phyloP scores from a whole-genome alignment of 495 filamentous ascomycete species.

The Aspergillus sparsus region DNA sequence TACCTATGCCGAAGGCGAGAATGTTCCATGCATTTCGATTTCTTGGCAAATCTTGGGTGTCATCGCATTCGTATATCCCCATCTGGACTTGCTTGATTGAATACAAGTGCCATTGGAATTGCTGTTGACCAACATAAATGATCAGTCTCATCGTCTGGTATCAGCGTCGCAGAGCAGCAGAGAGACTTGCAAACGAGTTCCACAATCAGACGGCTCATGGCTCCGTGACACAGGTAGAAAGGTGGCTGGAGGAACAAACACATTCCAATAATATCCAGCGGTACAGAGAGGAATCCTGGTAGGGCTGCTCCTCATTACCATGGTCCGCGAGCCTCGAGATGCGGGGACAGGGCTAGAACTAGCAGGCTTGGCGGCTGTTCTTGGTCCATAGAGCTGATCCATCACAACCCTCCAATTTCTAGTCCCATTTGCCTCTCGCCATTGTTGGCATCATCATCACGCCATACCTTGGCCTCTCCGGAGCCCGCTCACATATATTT shows the following conservation, averaged over 20 bases:
- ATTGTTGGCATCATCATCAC: conserved; percentile 9
- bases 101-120: conserved; percentile 7
- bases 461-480: not conserved
- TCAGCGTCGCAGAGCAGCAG: conserved; percentile 28
- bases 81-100: not conserved
- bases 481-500: conserved; percentile 6
- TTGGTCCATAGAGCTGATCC: conserved; percentile 4
- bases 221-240: conserved; percentile 24
- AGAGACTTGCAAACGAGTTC: conserved; percentile 20
- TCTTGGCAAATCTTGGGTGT: conserved; percentile 5
- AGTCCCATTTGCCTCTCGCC: conserved; percentile 27
- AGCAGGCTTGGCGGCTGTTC: conserved; percentile 22
- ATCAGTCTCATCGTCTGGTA: conserved; percentile 32
- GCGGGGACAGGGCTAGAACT: conserved; percentile 34
- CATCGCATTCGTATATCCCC: not conserved
- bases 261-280: conserved; percentile 21
- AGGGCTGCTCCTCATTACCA: conserved; percentile 19
- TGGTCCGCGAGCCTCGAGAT: conserved; percentile 20
- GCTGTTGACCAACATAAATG: conserved; percentile 7
- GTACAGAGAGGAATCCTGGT: conserved; percentile 38
- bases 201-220: conserved; percentile 19
- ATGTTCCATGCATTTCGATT: conserved; percentile 23
- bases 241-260: conserved; percentile 36
- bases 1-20: conserved; percentile 25
- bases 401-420: conserved; percentile 4